phyloP scores from a whole-genome alignment of 163 green algal genomes.

The Scenedesmus sp. region DNA sequence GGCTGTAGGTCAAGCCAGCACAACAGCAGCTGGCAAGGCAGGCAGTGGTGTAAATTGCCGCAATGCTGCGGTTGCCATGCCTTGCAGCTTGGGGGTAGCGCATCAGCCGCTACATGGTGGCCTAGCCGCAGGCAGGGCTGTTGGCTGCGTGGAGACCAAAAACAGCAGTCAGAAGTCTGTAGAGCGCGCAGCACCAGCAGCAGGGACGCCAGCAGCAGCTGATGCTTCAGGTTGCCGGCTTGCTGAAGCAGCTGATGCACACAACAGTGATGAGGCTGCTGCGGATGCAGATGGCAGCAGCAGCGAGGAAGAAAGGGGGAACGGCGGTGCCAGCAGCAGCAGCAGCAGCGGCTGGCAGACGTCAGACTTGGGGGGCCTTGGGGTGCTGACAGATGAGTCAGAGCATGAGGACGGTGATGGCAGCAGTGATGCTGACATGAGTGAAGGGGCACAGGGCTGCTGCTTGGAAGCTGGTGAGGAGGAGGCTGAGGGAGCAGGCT shows the following conservation, averaged over 20 bases:
- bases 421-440: neutral
- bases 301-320: neutral
- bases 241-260: neutral
- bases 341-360: conserved; percentile 14
- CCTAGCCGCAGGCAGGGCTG: neutral
- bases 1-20: neutral
- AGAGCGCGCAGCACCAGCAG: conserved; percentile 8
- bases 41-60: neutral
- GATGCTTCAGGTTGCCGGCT: too few relatives aligned
- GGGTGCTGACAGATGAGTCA: neutral
- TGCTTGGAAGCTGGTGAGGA: neutral
- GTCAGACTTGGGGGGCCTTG: neutral
- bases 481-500: neutral
- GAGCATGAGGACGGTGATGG: neutral
- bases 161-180: neutral
- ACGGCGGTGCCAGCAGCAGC: conserved; percentile 3
- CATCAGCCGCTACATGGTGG: neutral
- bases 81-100: neutral
- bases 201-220: neutral
- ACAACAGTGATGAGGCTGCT: neutral
- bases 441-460: neutral
- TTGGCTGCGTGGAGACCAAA: neutral
- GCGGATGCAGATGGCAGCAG: neutral
- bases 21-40: neutral
- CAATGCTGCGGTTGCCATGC: neutral